Percentiles rank a stretch among this genome's conserved stretches.
Conservation (phyloP, 2,329 filamentous ascomycete genomes). For the Hypomyces perniciosus region DNA sequence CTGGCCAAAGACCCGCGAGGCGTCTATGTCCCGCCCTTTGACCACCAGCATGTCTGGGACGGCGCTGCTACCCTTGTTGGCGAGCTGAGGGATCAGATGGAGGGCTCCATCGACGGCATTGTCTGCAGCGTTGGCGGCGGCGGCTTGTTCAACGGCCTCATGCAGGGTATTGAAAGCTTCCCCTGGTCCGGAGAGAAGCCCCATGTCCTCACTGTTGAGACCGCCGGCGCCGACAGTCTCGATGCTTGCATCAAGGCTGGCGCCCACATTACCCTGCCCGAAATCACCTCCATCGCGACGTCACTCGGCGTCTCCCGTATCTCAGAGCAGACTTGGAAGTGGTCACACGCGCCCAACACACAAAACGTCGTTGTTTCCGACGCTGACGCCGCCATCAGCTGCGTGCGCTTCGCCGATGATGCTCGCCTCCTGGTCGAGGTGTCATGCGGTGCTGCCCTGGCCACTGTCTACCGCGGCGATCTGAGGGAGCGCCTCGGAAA, state of each 20-base stretch:
- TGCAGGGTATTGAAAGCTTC: conserved; percentile 56
- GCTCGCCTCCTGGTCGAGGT: conserved; percentile 76
- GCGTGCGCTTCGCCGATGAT: conserved; percentile 72
- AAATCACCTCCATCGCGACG: conserved; percentile 70
- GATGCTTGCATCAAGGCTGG: conserved; percentile 53
- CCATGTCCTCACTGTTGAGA: conserved; percentile 68
- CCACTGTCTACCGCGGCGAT: conserved; percentile 57
- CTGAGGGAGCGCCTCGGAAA: conserved; percentile 56
- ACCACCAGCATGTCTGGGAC: conserved; percentile 61
- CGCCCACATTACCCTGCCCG: conserved; percentile 55
- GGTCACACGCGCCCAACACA: conserved; percentile 42
- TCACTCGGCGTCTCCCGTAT: conserved; percentile 71
- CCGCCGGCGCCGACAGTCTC: conserved; percentile 65
- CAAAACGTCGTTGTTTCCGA: conserved; percentile 34
- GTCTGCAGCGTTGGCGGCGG: conserved; percentile 78
- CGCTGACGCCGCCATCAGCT: conserved; percentile 72
- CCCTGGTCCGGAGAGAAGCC: conserved; percentile 30
- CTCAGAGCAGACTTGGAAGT: conserved; percentile 59
- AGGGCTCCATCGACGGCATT: conserved; percentile 56
- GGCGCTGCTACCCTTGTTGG: conserved; percentile 56
- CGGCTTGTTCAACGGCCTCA: conserved; percentile 70
- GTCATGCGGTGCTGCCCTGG: conserved; percentile 77
- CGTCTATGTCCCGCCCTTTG: conserved; percentile 66
- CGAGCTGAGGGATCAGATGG: conserved; percentile 38
- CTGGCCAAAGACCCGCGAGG: conserved; percentile 45